Evolutionary conservation across 805 yeast genomes (phyloP), one percentile per base, ranked within the genome.

Genomic region (Kazachstania bromeliacearum): DNA sequence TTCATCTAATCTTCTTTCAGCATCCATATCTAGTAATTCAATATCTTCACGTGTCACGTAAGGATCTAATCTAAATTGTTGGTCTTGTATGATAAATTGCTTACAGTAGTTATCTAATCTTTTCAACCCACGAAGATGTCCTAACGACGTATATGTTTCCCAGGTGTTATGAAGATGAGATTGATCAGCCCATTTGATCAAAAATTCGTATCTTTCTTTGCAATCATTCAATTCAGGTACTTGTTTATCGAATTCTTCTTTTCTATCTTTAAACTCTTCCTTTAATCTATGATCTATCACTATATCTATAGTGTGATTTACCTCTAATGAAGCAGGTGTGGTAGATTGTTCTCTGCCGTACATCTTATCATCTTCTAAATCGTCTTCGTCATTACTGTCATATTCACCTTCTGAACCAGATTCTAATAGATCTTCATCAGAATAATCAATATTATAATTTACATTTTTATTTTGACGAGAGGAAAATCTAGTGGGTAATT

Each of bases 161-260:
- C 96, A 92, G 0, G 95, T 79, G 58, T 89, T 92, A 62, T 92
- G 99, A 43, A 92, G 67, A 63, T 92, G 97, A 10, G 96, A 83
- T 43, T 76, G 68, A 36, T 74, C 84, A 14, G 73, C 68, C 98
- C 99, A 92, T 62, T 92, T 92, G 48, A 92, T 71, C 47, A 75
- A 63, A 34, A 74, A 70, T 45, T 71, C 73, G 50, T 67, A 79
- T 41, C 73, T 76, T 35, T 64, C 63, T 47, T 79, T 80, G 28
- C 84, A 79, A 32, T 68, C 71, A 33, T 64, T 59, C 12, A 75
- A 44, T 36, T 67, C 64, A 3, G 59, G 60, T 17, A 64, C 62
- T 36, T 57, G 60, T 31, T 40, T 57, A 30, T 38, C 51, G n/a
- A 45, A 21, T 6, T 40, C 30, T 34, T 51, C 54, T 4, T 50